phyloP scores from a whole-genome alignment of 768 basidiomycete species.

The Podaxis sp. region DNA sequence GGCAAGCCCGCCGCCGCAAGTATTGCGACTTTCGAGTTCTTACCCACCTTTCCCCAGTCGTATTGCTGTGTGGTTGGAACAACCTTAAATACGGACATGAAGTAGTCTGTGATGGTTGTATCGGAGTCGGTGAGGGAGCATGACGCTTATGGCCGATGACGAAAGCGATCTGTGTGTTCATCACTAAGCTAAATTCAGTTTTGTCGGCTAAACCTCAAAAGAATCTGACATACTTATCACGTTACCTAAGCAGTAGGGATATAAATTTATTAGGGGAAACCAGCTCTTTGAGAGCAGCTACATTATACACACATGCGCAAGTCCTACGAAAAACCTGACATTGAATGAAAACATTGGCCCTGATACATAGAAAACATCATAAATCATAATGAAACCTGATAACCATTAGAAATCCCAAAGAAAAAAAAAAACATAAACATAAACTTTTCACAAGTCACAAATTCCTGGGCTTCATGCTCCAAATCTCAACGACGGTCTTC shows the following conservation, averaged over 20 bases:
- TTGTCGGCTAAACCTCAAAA: background rate
- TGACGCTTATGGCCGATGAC: background rate
- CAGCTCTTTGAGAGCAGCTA: background rate
- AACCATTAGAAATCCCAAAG: background rate
- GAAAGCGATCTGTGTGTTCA: background rate
- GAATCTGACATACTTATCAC: background rate
- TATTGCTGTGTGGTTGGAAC: conserved; percentile 85
- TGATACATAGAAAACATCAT: background rate
- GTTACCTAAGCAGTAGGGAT: conserved; percentile 4
- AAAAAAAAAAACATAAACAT: background rate
- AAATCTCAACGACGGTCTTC: conserved; percentile 87
- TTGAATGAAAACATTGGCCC: background rate
- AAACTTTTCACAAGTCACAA: background rate
- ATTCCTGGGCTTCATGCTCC: conserved; percentile 57
- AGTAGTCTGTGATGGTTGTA: background rate
- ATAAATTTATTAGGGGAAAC: background rate
- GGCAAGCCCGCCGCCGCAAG: conserved; percentile 67
- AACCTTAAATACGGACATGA: conserved; percentile 67
- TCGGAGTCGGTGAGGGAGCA: background rate
- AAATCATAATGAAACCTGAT: background rate
- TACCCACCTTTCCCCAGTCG: conserved; percentile 92
- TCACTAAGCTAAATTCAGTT: background rate
- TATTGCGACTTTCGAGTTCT: conserved; percentile 83
- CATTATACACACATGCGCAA: background rate
- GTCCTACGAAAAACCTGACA: background rate